Evolutionary conservation across 2,329 filamentous ascomycete species (phyloP).

Genomic region (Sporothrix mexicana): DNA sequence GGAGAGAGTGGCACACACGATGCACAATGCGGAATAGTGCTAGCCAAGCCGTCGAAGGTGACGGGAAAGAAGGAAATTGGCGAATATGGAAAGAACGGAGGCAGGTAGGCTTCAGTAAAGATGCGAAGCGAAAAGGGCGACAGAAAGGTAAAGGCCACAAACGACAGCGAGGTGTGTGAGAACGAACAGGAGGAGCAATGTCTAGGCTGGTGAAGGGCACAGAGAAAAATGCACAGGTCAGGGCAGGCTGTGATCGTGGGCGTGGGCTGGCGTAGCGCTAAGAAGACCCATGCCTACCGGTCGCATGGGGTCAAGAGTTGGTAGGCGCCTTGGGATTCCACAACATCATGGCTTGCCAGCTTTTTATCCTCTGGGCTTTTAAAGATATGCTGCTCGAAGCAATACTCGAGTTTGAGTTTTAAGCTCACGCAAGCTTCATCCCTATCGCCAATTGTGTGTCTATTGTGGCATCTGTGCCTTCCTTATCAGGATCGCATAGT

Average conservation of each 20-base stretch:
- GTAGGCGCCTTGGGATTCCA: constrained; percentile 2
- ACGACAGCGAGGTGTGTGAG: neutral
- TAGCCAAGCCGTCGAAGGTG: constrained; percentile 11
- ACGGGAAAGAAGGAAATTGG: neutral
- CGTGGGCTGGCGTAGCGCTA: constrained; percentile 24
- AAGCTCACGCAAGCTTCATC: neutral
- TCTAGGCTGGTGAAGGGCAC: neutral
- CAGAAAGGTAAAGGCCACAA: constrained; percentile 2
- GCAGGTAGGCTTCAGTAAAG: neutral
- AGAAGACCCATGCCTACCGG: neutral
- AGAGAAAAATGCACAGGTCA: neutral
- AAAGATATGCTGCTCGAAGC: neutral
- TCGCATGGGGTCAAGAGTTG: neutral
- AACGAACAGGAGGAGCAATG: constrained; percentile 18
- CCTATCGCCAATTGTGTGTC: neutral
- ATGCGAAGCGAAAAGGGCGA: constrained; percentile 7
- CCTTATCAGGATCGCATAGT: neutral
- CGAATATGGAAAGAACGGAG: neutral
- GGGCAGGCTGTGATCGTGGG: constrained; percentile 17
- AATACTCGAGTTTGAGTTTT: neutral
- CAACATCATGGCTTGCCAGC: neutral
- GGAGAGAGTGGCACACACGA: constrained; percentile 11
- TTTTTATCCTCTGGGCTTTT: neutral
- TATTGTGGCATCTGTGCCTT: neutral
- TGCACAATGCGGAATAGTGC: constrained; percentile 24